These are phyloP conservation scores for Monosporozyma siamensis DNA, from an alignment of 805 yeast genomes.

Conservation along the genomic window DNA sequence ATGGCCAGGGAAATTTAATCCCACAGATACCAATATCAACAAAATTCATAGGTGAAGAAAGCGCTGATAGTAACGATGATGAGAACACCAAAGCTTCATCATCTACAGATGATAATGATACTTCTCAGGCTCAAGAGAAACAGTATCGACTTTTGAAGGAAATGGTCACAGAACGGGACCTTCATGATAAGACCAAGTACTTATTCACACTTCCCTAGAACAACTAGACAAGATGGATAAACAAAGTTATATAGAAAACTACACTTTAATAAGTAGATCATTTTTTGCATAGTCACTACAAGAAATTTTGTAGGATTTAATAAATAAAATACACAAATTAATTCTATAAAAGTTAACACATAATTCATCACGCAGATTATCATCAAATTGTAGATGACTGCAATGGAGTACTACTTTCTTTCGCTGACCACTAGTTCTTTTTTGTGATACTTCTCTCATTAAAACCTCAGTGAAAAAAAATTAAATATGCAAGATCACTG, in stretches of 20 bases:
- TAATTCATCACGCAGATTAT: too few species aligned
- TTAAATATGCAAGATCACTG: too few species aligned
- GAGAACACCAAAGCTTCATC: too few species aligned
- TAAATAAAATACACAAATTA: too few species aligned
- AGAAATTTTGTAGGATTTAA: not conserved
- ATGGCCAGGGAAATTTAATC: slow-evolving; percentile 22
- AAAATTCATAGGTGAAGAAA: not conserved
- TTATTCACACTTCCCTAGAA: not conserved
- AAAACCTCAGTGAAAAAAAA: too few species aligned
- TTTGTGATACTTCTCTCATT: too few species aligned
- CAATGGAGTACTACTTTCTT: too few species aligned
- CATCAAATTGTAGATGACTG: too few species aligned
- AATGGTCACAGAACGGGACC: slow-evolving; percentile 1
- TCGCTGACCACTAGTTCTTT: too few species aligned
- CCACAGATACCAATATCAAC: slow-evolving; percentile 17
- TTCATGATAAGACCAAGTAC: not conserved
- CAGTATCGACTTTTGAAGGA: not conserved
- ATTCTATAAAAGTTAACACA: too few species aligned
- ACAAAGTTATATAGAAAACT: not conserved
- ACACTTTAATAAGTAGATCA: not conserved
- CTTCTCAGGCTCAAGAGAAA: not conserved
- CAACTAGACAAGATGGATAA: not conserved
- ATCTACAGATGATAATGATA: too few species aligned
- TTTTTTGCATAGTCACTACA: not conserved
- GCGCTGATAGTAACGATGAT: too few species aligned